Evolutionary conservation across 2,329 filamentous ascomycete genomes (phyloP).

Genomic region (Aphanoascus verrucosus): DNA sequence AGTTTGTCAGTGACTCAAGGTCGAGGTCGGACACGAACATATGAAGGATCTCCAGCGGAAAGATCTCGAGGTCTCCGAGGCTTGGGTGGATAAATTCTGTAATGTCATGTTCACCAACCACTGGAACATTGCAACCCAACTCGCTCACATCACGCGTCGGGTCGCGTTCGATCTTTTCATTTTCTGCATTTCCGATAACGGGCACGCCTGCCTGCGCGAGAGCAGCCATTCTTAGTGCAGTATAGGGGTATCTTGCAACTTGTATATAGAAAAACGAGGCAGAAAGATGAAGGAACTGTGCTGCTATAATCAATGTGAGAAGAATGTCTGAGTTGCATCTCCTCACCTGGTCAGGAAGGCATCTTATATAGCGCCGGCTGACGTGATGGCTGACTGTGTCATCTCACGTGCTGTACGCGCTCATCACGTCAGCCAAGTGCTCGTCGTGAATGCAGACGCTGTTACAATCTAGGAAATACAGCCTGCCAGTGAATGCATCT

Average conservation of each 20-base stretch:
- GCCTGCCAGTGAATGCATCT: background rate
- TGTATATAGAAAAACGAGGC: background rate
- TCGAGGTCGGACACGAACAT: conserved; percentile 20
- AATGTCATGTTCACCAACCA: background rate
- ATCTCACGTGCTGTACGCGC: background rate
- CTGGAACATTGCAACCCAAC: background rate
- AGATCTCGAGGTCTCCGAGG: background rate
- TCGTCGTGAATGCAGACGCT: background rate
- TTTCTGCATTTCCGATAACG: background rate
- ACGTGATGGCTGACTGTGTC: conserved; percentile 9
- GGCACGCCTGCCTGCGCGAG: background rate
- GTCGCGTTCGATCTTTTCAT: background rate
- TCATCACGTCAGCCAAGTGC: background rate
- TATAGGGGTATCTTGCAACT: background rate
- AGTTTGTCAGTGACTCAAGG: conserved; percentile 23
- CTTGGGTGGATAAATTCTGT: background rate
- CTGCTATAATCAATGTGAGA: background rate
- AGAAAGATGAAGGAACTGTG: background rate
- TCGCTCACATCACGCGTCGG: background rate
- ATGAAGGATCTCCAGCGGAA: conserved; percentile 21
- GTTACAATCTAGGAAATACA: background rate
- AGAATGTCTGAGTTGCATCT: background rate
- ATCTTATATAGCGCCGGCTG: background rate
- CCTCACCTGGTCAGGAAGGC: background rate
- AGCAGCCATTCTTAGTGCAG: background rate